Evolutionary conservation across 306 rosid species (phyloP).

Genomic region (Cucurbita maxima): DNA sequence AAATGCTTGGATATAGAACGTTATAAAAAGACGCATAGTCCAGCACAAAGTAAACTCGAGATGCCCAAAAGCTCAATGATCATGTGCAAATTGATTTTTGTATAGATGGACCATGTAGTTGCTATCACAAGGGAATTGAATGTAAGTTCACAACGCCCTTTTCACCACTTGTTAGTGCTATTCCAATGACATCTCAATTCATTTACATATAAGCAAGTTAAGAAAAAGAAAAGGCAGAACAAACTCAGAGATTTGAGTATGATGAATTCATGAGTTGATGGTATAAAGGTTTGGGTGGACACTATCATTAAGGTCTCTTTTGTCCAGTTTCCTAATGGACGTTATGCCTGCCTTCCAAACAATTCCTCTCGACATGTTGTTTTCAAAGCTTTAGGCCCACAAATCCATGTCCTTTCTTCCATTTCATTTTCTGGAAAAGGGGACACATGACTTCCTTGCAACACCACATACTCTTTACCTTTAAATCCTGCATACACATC

Average conservation of each 20-base stretch:
- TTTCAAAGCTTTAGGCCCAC: slow-evolving; percentile 1
- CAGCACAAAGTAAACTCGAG: no score
- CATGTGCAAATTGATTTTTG: no score
- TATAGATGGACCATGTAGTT: no score
- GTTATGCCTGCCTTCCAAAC: background rate
- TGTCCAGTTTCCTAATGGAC: background rate
- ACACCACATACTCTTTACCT: background rate
- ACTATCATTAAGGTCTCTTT: background rate
- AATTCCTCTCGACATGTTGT: background rate
- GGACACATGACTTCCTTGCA: background rate
- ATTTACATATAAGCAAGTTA: no score
- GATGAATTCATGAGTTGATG: background rate
- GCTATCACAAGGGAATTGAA: no score
- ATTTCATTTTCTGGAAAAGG: background rate
- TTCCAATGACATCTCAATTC: no score
- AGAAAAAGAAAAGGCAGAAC: no score
- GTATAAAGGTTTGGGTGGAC: background rate
- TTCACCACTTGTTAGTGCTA: no score
- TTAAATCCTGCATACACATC: background rate
- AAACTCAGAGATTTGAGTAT: background rate
- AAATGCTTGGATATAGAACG: no score
- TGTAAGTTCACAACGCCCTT: no score
- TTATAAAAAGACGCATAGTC: no score
- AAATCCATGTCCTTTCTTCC: background rate
- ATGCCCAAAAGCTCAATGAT: no score